phyloP scores from a whole-genome alignment of 305 asterid genomes.

The Solanum hybrid region DNA sequence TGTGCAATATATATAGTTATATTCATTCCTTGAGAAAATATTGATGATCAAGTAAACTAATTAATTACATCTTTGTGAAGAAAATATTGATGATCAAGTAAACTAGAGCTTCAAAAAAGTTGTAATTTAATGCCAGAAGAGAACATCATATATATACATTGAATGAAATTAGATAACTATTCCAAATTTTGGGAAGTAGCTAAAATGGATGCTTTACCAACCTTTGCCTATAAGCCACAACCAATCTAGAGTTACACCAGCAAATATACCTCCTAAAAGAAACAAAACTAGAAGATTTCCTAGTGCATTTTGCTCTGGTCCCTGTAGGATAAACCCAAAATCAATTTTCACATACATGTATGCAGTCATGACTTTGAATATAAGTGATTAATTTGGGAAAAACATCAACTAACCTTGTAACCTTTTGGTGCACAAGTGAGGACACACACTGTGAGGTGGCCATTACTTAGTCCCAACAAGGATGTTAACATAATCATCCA shows the following conservation, averaged over 20 bases:
- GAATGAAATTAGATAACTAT: not conserved
- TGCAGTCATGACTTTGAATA: not conserved
- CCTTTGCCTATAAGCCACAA: conserved; percentile 45
- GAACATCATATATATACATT: not conserved
- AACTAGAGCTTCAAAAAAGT: not conserved
- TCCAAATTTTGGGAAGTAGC: not conserved
- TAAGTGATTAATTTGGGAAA: not conserved
- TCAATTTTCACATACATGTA: not conserved
- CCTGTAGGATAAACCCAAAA: conserved; percentile 11
- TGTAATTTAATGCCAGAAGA: not conserved
- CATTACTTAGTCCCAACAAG: conserved; percentile 28
- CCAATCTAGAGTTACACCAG: conserved; percentile 17
- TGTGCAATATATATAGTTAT: not conserved
- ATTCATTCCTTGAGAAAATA: not conserved
- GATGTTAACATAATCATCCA: conserved; percentile 35
- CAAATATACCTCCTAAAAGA: conserved; percentile 33
- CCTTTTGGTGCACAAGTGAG: conserved; percentile 38
- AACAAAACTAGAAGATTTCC: conserved; percentile 35
- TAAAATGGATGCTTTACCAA: conserved; percentile 14
- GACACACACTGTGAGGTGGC: conserved; percentile 31
- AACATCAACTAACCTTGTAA: conserved; percentile 20
- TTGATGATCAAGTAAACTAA: not conserved
- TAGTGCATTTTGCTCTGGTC: conserved; percentile 40
- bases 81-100: not conserved
- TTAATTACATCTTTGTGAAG: not conserved